Evolutionary conservation across 148 eudicot species (phyloP), one percentile per base, ranked within the genome.

Genomic region (Cornus kousa): DNA sequence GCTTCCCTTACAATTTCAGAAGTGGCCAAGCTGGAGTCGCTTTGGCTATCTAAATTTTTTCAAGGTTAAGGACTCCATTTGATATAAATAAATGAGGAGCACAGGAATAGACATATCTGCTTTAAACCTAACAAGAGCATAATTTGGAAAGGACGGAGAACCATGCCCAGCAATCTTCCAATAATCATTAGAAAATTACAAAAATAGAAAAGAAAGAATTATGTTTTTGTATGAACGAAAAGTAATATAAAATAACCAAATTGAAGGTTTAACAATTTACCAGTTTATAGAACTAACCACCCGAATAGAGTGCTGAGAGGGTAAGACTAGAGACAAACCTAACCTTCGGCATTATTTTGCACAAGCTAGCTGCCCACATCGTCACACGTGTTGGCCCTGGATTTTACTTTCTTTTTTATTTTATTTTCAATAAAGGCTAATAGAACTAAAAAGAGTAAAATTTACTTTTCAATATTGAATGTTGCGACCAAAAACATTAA

Each of bases 21-120:
- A 55, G 98, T 89, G 73, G 86, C 87, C 80, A 86, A 66, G 83
- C 98, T 96, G 83, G 91, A 85, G 77, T 86, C 90, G 76, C 97
- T 96, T 82, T 88, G 98, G 85, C 95, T 93, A 81, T 96, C 99
- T 96, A 85, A 76, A 67, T 16, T 81, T 70, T 70, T 69, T 62
- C 55, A 76, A 57, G 32, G 65, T 87, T 83, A 91, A 85, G 91
- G 85, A 78, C 72, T 57, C 64, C 43, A 65, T 43, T 33, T 67
- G 9, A 71, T 31, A 40, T 59, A 33, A 35, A 14, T 35, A 64
- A 74, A 69, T 68, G 8, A 55, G 60, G 68, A 40, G 33, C 37
- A 60, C 48, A 33, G 12, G 14, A 16, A 66, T 68, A 67, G 68
- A 23, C 5, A 74, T 72, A 67, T 32, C 43, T 22, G 13, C 33